Percentiles rank a stretch among this genome's conserved stretches.
These are phyloP conservation scores for Torulaspora franciscae DNA, from an alignment of 805 yeast genomes.

Conservation along the genomic window DNA sequence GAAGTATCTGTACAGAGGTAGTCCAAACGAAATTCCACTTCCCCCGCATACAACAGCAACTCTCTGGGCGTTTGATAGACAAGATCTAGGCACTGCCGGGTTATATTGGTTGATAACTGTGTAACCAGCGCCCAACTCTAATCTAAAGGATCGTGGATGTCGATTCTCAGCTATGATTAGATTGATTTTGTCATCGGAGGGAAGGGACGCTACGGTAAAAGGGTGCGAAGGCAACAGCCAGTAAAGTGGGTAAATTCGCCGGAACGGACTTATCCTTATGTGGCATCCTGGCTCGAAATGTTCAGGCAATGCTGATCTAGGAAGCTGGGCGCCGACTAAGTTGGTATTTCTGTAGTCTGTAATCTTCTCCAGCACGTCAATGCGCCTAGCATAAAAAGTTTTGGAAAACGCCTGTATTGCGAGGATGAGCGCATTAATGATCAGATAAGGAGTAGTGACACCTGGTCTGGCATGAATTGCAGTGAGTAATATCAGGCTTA, in stretches of 20 bases:
- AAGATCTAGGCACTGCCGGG: conserved; percentile 40
- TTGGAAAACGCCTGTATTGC: conserved; percentile 18
- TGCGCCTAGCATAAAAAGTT: conserved; percentile 13
- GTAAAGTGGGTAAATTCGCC: conserved; percentile 36
- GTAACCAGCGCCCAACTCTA: conserved; percentile 34
- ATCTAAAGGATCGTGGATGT: conserved; percentile 27
- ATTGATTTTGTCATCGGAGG: conserved; percentile 39
- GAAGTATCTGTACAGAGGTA: conserved; percentile 45
- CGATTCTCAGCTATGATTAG: conserved; percentile 43
- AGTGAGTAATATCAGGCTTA: conserved; percentile 42
- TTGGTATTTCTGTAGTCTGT: conserved; percentile 19
- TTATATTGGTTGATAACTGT: conserved; percentile 43
- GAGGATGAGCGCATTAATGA: conserved; percentile 21
- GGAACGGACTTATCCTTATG: conserved; percentile 43
- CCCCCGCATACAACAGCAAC: conserved; percentile 64
- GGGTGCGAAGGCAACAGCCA: conserved; percentile 64
- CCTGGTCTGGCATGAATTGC: conserved; percentile 70
- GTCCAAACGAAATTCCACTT: conserved; percentile 62
- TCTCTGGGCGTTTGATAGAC: conserved; percentile 46
- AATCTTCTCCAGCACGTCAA: conserved; percentile 14
- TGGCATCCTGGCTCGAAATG: conserved; percentile 53
- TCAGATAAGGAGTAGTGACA: conserved; percentile 39
- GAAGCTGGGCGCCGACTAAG: conserved; percentile 25
- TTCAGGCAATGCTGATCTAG: conserved; percentile 28
- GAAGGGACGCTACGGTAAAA: conserved; percentile 50